Base-by-base conservation (phyloP, 768 basidiomycete genomes). In the Tylopilus sp. region DNA sequence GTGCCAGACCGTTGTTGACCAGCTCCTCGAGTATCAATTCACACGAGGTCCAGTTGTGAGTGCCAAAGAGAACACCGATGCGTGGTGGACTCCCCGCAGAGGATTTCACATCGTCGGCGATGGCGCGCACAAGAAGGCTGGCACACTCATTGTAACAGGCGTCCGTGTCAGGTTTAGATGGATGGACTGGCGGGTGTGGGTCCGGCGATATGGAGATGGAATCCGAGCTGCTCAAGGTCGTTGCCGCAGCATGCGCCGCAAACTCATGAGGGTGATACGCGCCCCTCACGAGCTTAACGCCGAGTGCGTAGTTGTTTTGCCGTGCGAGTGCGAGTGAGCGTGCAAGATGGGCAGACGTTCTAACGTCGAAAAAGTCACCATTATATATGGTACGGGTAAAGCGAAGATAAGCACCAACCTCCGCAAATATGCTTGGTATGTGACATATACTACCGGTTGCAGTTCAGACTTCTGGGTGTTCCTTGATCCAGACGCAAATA, bases 281-380 rank as follows among this genome's bases (percentile, higher is more conserved):
- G 0, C 94, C 94, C 21, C 94, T 82, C 26, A 95, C 94, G 44
- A 98, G 85, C 69, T 95, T 98, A 50, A 92, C 83, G 10, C 94
- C 94, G 0, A 95, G 77, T 0, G 87, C 75, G 63, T 90, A 95
- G 33, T 79, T 75, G 55, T 84, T 74, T 44, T 64, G 66, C 54
- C 79, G 74, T 4, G 94, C 88, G 46, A 89, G 85, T 15, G 69
- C 69, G 40, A 95, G 71, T 31, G 82, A 79, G n/a, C 81, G 80
- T 0, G 69, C 70, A 5, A 95, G 78, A 57, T 91, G 83, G 17
- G 70, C 65, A 4, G 85, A 86, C 1, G 82, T 87, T 47, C 91
- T 88, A 53, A 28, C 5, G 28, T 28, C 28, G 28, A 28, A 28
- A 5, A n/a, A n/a, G n/a, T n/a, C n/a, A n/a, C n/a, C n/a, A n/a